These are phyloP conservation scores for Carnegiea gigantea DNA, from an alignment of 179 eudicot genomes.

Conservation along the genomic window DNA sequence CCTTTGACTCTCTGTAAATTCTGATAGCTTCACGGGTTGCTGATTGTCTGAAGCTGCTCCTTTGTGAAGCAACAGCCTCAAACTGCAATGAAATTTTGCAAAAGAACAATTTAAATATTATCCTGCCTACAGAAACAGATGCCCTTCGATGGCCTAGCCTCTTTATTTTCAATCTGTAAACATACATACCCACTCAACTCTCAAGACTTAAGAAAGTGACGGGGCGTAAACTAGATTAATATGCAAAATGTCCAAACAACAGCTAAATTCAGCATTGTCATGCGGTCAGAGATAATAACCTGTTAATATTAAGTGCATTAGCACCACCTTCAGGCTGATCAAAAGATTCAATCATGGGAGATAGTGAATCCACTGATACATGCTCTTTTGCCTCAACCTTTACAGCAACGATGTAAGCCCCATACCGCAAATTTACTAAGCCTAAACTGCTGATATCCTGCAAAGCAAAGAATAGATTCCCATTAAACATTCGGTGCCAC, in stretches of 20 bases:
- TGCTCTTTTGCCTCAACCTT: constrained; percentile 67
- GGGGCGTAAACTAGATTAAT: not conserved
- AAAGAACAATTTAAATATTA: no score
- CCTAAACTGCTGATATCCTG: constrained; percentile 95
- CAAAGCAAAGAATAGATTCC: constrained; percentile 25
- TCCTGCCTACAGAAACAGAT: not conserved
- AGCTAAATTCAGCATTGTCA: not conserved
- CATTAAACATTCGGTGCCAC: not conserved
- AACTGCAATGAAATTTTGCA: constrained; percentile 47
- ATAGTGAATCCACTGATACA: constrained; percentile 33
- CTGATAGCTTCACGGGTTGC: constrained; percentile 34
- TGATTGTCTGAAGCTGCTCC: constrained; percentile 49
- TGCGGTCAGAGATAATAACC: constrained; percentile 43
- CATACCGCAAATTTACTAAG: constrained; percentile 73
- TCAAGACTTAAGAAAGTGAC: not conserved
- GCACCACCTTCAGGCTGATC: constrained; percentile 99
- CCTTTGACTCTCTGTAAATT: constrained; percentile 46
- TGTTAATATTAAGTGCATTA: constrained; percentile 92
- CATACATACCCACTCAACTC: not conserved
- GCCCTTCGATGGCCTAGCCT: not conserved
- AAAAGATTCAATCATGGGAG: constrained; percentile 53
- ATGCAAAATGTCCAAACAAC: not conserved
- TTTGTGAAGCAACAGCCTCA: constrained; percentile 85
- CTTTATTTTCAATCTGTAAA: not conserved
- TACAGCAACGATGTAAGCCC: constrained; percentile 79